phyloP scores from a whole-genome alignment of 306 rosid species.

The Acacia melanoxylon region DNA sequence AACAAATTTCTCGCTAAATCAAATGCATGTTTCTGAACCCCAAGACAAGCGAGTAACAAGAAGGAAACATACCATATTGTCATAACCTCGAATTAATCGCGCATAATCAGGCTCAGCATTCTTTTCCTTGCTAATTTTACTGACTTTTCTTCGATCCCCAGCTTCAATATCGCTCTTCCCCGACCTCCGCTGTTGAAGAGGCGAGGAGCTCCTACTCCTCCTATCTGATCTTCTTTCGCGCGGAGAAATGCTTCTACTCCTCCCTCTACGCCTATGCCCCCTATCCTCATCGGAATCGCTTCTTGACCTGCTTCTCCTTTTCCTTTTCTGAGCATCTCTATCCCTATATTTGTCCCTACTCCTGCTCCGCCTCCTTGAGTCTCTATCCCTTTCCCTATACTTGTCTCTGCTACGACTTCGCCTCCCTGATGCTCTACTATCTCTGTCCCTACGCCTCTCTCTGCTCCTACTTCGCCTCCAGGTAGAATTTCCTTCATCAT shows the following conservation, averaged over 20 bases:
- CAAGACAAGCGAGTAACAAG: neutral
- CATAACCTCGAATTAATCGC: slow-evolving; percentile 65
- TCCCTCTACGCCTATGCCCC: slow-evolving; percentile 25
- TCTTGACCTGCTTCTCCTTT: slow-evolving; percentile 37
- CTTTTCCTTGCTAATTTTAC: slow-evolving; percentile 45
- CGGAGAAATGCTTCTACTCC: slow-evolving; percentile 30
- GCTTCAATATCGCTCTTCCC: slow-evolving; percentile 31
- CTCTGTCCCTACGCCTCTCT: slow-evolving; percentile 35
- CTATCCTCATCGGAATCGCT: slow-evolving; percentile 31
- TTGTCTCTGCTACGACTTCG: slow-evolving; percentile 35
- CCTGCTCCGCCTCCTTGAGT: slow-evolving; percentile 34
- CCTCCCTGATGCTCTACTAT: slow-evolving; percentile 28
- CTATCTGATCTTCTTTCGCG: slow-evolving; percentile 13
- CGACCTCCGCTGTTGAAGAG: slow-evolving; percentile 36
- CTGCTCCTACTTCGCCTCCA: slow-evolving; percentile 46
- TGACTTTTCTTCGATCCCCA: slow-evolving; percentile 27
- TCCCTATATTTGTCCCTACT: slow-evolving; percentile 40
- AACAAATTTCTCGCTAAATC: neutral
- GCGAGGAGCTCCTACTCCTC: slow-evolving; percentile 46
- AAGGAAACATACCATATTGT: slow-evolving; percentile 56
- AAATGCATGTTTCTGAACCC: neutral
- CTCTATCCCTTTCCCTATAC: slow-evolving; percentile 35
- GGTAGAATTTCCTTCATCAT: slow-evolving; percentile 36
- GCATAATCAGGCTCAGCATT: slow-evolving; percentile 52
- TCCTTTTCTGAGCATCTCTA: slow-evolving; percentile 39